These are phyloP conservation scores for Lathyrus tuberosus DNA, from an alignment of 306 rosid species.

Conservation along the genomic window DNA sequence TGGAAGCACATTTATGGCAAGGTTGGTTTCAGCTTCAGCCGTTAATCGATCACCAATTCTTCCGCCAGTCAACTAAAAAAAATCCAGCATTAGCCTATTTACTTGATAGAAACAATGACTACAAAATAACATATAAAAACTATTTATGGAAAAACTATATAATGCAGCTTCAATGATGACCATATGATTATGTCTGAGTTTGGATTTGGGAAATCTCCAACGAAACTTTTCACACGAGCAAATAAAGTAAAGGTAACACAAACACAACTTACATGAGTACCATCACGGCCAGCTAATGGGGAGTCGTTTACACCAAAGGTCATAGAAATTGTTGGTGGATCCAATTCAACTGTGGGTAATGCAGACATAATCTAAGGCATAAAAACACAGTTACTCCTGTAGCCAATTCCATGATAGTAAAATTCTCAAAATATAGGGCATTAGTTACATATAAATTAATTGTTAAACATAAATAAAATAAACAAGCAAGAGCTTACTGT, in stretches of 20 bases:
- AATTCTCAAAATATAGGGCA: slow-evolving; percentile 9
- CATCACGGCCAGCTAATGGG: slow-evolving; percentile 98
- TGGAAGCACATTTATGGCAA: slow-evolving; percentile 95
- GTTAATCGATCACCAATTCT: slow-evolving; percentile 82
- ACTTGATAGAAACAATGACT: slow-evolving; percentile 36
- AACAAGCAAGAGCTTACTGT: slow-evolving; percentile 1
- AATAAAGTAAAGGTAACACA: slow-evolving; percentile 37
- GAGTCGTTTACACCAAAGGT: slow-evolving; percentile 98
- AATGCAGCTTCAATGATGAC: slow-evolving; percentile 20
- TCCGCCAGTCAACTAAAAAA: slow-evolving; percentile 85
- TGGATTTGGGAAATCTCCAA: slow-evolving; percentile 23
- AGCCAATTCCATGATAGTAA: slow-evolving; percentile 16
- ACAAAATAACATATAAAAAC: slow-evolving; percentile 5
- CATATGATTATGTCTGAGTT: slow-evolving; percentile 4
- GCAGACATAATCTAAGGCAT: slow-evolving; percentile 64
- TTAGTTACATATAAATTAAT: slow-evolving; percentile 1
- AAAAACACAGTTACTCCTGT: slow-evolving; percentile 35
- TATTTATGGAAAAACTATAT: slow-evolving; percentile 24
- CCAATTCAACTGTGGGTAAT: slow-evolving; percentile 90
- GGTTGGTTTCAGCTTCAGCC: slow-evolving; percentile 98
- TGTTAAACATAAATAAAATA: slow-evolving; percentile 21
- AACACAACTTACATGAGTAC: slow-evolving; percentile 79
- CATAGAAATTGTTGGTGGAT: slow-evolving; percentile 99
- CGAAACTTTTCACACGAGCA: neutral
- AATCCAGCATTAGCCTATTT: slow-evolving; percentile 41